Evolutionary conservation across 129 eudicot species (phyloP).

Genomic region (Sambucus nigra): DNA sequence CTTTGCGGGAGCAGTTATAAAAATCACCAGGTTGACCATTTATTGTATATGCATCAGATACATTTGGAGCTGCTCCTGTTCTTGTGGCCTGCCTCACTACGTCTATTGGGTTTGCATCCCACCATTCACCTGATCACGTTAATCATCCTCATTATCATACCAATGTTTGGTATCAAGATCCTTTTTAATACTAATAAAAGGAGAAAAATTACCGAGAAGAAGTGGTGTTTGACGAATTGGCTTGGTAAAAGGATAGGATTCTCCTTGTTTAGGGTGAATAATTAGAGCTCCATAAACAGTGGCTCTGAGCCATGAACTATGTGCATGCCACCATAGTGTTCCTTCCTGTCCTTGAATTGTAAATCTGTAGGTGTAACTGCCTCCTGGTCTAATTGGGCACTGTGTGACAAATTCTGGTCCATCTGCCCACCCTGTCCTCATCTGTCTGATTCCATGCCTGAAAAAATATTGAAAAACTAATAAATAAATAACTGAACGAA

Average conservation of each 20-base stretch:
- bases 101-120: constrained; percentile 73
- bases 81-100: constrained; percentile 76
- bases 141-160: too few relatives aligned
- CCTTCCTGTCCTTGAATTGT: constrained; percentile 91
- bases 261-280: constrained; percentile 75
- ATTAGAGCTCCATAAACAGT: constrained; percentile 88
- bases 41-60: constrained; percentile 87
- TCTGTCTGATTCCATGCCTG: constrained; percentile 94
- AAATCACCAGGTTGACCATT: constrained; percentile 98
- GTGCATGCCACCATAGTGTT: constrained; percentile 99
- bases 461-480: too few relatives aligned
- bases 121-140: constrained; percentile 87
- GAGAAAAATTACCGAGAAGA: constrained; percentile 53
- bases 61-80: constrained; percentile 80
- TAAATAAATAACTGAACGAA: too few relatives aligned
- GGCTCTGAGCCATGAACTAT: constrained; percentile 94
- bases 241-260: constrained; percentile 70
- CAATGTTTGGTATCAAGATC: neutral
- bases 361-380: constrained; percentile 78
- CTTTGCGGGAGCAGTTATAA: constrained; percentile 74
- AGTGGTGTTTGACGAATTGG: constrained; percentile 73
- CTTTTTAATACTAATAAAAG: constrained; percentile 2
- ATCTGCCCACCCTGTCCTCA: constrained; percentile 95
- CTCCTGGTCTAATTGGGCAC: constrained; percentile 95
- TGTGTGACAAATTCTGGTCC: constrained; percentile 97